Conservation (phyloP, 257 asterid species). For the Echium plantagineum region DNA sequence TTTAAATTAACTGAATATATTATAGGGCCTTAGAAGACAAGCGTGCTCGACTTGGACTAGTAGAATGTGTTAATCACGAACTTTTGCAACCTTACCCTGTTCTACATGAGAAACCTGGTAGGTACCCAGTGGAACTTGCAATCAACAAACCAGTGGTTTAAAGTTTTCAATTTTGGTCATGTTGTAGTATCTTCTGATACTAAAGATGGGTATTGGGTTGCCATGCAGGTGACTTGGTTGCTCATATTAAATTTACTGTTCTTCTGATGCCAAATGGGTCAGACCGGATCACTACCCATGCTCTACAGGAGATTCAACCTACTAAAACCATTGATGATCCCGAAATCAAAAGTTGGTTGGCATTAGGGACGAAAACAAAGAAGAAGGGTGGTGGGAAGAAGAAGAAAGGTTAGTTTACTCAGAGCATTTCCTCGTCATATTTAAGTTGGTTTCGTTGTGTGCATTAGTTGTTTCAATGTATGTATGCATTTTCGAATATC, state of each 20-base stretch:
- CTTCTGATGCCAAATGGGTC: conserved; percentile 92
- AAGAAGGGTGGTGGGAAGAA: conserved; percentile 96
- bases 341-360: conserved; percentile 76
- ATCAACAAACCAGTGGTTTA: too few relatives aligned
- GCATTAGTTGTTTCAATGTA: too few relatives aligned
- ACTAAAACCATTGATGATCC: conserved; percentile 67
- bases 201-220: not conserved
- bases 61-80: conserved; percentile 85
- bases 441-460: too few relatives aligned
- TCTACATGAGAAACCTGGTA: conserved; percentile 90
- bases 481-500: too few relatives aligned
- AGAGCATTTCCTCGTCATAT: too few relatives aligned
- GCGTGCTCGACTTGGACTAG: conserved; percentile 79
- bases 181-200: not conserved
- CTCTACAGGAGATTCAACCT: conserved; percentile 77
- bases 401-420: conserved; percentile 56
- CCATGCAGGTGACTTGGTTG: conserved; percentile 75
- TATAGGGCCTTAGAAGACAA: conserved; percentile 94
- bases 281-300: conserved; percentile 67
- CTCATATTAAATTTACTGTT: conserved; percentile 84
- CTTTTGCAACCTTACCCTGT: conserved; percentile 95
- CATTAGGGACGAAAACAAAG: conserved; percentile 60
- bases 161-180: not conserved
- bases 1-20: not conserved
- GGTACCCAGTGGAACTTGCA: too few relatives aligned